phyloP scores from a whole-genome alignment of 805 yeast species.

The Candida hungchunana region DNA sequence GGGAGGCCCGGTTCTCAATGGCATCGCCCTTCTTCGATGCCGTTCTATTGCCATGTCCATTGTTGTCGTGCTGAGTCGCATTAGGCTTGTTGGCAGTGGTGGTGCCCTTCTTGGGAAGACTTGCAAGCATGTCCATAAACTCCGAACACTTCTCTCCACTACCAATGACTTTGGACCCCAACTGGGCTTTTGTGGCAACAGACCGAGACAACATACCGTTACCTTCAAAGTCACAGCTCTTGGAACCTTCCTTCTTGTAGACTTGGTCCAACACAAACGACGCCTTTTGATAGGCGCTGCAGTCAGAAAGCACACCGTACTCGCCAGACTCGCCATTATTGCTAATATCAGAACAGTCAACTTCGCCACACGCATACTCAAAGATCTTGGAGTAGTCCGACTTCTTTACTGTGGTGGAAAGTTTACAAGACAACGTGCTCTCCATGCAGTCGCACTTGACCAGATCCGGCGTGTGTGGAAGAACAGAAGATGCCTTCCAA shows the following conservation, averaged over 20 bases:
- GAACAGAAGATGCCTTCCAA: constrained; percentile 58
- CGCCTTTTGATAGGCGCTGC: constrained; percentile 58
- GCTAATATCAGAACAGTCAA: constrained; percentile 55
- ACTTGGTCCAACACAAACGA: constrained; percentile 57
- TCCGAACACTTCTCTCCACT: constrained; percentile 21
- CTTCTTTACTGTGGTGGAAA: constrained; percentile 40
- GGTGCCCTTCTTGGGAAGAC: too few relatives aligned
- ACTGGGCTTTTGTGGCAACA: constrained; percentile 6
- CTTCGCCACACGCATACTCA: constrained; percentile 50
- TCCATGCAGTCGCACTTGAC: constrained; percentile 59
- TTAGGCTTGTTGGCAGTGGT: not conserved
- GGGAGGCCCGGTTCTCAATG: constrained; percentile 8
- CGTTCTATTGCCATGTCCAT: too few relatives aligned
- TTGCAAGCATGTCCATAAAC: constrained; percentile 7
- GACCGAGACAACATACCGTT: constrained; percentile 16
- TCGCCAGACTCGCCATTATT: constrained; percentile 49
- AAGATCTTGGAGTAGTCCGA: constrained; percentile 53
- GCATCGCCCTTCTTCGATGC: too few relatives aligned
- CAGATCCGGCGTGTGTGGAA: constrained; percentile 69
- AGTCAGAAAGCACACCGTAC: constrained; percentile 68
- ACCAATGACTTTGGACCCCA: constrained; percentile 7
- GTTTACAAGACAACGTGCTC: constrained; percentile 51
- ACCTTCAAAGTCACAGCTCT: constrained; percentile 27
- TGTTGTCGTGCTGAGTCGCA: too few relatives aligned
- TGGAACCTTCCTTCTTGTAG: constrained; percentile 46